These are phyloP conservation scores for Botrytis elliptica DNA, from an alignment of 2,329 filamentous ascomycete species.

Conservation along the genomic window DNA sequence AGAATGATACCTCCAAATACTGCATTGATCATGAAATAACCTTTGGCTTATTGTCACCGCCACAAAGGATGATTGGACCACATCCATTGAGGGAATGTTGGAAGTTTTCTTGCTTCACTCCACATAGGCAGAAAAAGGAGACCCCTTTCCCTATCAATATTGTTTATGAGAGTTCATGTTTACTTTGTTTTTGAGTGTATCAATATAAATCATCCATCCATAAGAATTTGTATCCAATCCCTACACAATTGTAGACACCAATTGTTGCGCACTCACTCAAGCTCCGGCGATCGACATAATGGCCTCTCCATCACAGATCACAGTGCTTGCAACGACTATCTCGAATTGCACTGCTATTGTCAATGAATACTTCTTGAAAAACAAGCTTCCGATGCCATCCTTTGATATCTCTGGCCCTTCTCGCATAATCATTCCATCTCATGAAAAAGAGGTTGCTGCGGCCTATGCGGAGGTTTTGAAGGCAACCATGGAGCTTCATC, in stretches of 20 bases:
- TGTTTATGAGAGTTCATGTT: not conserved
- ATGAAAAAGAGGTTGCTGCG: conserved; percentile 3
- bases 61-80: not conserved
- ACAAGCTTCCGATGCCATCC: not conserved
- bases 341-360: not conserved
- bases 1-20: not conserved
- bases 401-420: conserved; percentile 10
- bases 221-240: not conserved
- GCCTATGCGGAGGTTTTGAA: conserved; percentile 3
- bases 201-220: not conserved
- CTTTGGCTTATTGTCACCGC: not conserved
- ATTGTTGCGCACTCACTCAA: not conserved
- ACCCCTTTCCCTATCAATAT: not conserved
- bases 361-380: not conserved
- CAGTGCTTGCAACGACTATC: not conserved
- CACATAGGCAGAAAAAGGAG: not conserved
- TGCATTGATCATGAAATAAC: not conserved
- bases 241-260: not conserved
- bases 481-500: conserved; percentile 12
- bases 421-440: not conserved
- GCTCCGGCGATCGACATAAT: not conserved
- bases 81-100: not conserved
- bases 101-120: not conserved
- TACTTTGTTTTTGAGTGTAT: not conserved
- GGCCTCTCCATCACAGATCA: not conserved